Evolutionary conservation across 352 stramenopile species (phyloP), one percentile per base, ranked within the genome.

Genomic region (Blastocystis sp.): DNA sequence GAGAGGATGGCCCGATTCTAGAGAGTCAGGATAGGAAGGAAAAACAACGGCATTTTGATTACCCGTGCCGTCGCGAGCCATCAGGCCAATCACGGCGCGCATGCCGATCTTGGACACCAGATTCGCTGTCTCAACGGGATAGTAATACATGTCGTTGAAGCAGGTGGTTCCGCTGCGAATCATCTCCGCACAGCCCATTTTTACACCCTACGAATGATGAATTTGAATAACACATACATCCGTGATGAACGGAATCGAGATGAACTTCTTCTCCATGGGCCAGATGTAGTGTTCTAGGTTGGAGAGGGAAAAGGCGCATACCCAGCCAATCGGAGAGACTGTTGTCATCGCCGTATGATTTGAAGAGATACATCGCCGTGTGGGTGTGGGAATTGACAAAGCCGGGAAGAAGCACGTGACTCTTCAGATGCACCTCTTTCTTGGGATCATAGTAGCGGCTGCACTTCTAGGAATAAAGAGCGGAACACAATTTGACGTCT

Each of bases 111-210:
- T 34, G 69, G 94, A 90, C 24, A 95, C 79, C 9, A 93, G 92
- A 14, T 91, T 70, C 43, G 91, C 92, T 6, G 90, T 89, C 17
- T 92, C 90, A 2, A 92, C 87, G 0, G 92, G 91, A 89, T 94
- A 95, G 88, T 94, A 95, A 91, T 95, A 96, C 94, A 96, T 96
- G 90, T 96, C 93, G 76, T 95, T 95, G 89, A 93, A 94, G 89
- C 93, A 96, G 11, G 94, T 96, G n/a, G 93, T 95, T 40, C 94
- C 94, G 60, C 91, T 90, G 40, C 92, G 92, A 34, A 96, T 91
- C 92, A 95, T 95, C 91, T 96, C 94, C n/a, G 93, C 93, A 6
- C 91, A 91, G 2, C 92, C 93, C 81, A 95, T 92, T 17, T 89
- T 90, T 89, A 92, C 92, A 43, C 90, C 76, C 76, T 87, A 87